Base-by-base conservation (phyloP, 352 stramenopile species). In the Globisporangium uncinulatum region DNA sequence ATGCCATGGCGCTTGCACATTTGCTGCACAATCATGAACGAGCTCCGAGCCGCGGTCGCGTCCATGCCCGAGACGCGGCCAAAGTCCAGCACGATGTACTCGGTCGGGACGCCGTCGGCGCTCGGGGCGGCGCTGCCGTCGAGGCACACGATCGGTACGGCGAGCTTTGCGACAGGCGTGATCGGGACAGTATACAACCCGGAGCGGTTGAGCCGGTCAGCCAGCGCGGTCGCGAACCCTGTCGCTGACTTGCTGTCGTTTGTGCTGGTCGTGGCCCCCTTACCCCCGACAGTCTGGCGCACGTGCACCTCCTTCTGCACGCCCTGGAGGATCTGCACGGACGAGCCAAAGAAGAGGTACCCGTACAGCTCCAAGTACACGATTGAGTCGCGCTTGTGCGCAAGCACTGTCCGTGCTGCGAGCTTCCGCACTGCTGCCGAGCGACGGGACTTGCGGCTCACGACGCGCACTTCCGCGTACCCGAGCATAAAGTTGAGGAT, bases 31-130 rank as follows among this genome's bases (percentile, higher is more conserved):
- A 91, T 91, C 81, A 92, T 90, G 53, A 95, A 85, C 31, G 76
- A 87, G 29, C 73, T 86, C 15, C 86, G 83, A 24, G 84, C 83
- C 6, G 85, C 86, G 7, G 87, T 95, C 3, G 85, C 85, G 62
- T 96, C 87, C 80, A 96, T 95, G 34, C 86, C 87, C 17, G 86
- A 92, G 34, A 95, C 87, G 42, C 77, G 83, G 17, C 63, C 82
- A 55, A 96, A 96, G 52, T 96, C 86, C 70, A 96, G 87, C 21
- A 96, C 83, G n/a, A 96, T 69, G 55, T 84, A 92, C 63, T 90
- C 70, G 1, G 84, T 92, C 1, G 81, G 77, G n/a, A 91, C 48
- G 2, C 76, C 78, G 13, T 86, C 63, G 0, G 66, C 59, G 44
- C 79, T 75, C 10, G 34, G 59, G 6, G 69, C 73, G 11, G 70